Base-by-base conservation (phyloP, 129 eudicot species). In the Tanacetum coccineum region DNA sequence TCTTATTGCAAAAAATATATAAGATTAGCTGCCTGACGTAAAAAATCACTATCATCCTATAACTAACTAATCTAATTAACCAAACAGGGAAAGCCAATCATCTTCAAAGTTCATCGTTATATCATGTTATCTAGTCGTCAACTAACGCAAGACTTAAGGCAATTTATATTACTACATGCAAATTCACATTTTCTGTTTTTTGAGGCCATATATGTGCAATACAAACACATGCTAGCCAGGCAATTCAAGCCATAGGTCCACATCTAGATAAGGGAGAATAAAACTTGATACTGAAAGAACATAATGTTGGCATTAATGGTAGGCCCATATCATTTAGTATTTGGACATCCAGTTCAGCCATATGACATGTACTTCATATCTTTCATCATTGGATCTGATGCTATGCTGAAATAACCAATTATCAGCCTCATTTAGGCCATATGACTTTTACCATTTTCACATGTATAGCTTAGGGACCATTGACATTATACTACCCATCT, bases 181-280 rank as follows among this genome's bases (percentile, higher is more conserved):
- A 63, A 39, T 44, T 36, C 32, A 18, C 48, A 6, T 52, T 39
- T 47, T 9, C 9, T n/a, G 50, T 52, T 63, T 9, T 49, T 62
- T 49, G 6, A 28, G 50, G 65, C 42, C 66, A 73, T 44, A 53
- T 9, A 15, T 50, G 53, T 72, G 63, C 39, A 56, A 22, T 56
- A 13, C 59, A 55, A 52, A 62, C 25, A 72, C 42, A 56, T 28
- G 20, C 71, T 59, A 55, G 72, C 66, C 67, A 66, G 67, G 66
- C 26, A 46, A 65, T 74, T 65, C 42, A 66, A 56, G 63, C 59
- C 59, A 56, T 65, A 46, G 73, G 73, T 46, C 73, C 73, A 73
- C 72, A 57, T 36, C 68, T 14, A 66, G 67, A 74, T 20, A 67
- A 74, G 51, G 42, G 28, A 58, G 58, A 65, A 26, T 32, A 62